Base-by-base conservation (phyloP, 2,329 filamentous ascomycete species). In the Calonectria hawksworthii region DNA sequence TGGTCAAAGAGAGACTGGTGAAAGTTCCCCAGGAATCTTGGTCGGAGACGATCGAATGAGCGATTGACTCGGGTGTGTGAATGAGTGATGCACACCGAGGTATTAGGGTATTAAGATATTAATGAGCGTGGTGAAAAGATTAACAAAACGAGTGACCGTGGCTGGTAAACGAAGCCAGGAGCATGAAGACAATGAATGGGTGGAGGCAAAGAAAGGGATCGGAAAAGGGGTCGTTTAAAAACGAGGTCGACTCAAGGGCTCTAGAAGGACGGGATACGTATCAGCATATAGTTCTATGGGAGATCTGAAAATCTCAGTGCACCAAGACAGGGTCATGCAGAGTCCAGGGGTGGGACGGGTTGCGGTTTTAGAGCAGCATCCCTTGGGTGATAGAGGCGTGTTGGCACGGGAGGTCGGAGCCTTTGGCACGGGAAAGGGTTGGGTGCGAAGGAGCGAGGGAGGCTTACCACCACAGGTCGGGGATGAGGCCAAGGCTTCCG, bases 141-240 rank as follows among this genome's bases (percentile, higher is more conserved):
- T 82, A 85, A 84, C 79, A 81, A 87, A 92, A 92, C 85, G 89
- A 92, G 88, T 90, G 90, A 90, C 88, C 83, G 85, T 88, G 89
- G 88, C 87, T 86, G 86, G 85, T 74, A 84, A 85, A 83, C 79
- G 83, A 84, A 84, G 86, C 86, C 86, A 84, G 84, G 83, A 86
- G 85, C 85, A 87, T 87, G 86, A 74, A 83, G 79, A 77, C 80
- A 82, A 80, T 77, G 80, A 79, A 79, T 74, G 75, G 75, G 80
- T 79, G 76, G 80, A 82, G 79, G 78, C 80, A 82, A 84, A 81
- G 75, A 84, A 84, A 84, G 82, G 85, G 87, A 85, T 84, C 84
- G 87, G 86, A 85, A 84, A 86, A 83, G 84, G 85, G 85, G 83
- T 83, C 82, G 85, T 85, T 86, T 86, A 87, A 87, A 85, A 85